These are phyloP conservation scores for Aspergillus haitiensis DNA, from an alignment of 495 filamentous ascomycete species.

Conservation along the genomic window DNA sequence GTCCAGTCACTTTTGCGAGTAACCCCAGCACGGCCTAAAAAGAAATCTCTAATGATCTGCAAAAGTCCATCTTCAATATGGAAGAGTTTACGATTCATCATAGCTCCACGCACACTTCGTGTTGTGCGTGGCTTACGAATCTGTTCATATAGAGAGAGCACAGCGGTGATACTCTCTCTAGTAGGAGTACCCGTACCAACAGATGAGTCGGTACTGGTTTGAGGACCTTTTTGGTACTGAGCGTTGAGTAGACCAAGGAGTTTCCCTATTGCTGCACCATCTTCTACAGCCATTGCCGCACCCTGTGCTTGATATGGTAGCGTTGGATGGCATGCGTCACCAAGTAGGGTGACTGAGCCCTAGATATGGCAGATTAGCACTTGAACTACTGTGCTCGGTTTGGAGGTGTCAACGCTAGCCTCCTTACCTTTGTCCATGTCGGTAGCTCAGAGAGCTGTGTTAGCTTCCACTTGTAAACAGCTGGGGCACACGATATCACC, in stretches of 20 bases:
- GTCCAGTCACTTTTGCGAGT: constrained; percentile 28
- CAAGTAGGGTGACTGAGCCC: constrained; percentile 54
- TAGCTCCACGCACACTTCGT: constrained; percentile 46
- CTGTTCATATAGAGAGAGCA: constrained; percentile 55
- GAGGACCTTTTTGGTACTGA: neutral
- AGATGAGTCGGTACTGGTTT: neutral
- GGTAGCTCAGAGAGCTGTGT: constrained; percentile 50
- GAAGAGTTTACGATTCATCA: constrained; percentile 49
- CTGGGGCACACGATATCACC: constrained; percentile 22
- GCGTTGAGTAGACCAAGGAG: constrained; percentile 30
- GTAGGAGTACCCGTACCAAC: neutral
- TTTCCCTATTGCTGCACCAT: constrained; percentile 43
- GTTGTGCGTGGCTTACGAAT: constrained; percentile 57
- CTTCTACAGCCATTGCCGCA: constrained; percentile 43
- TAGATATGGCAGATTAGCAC: constrained; percentile 6
- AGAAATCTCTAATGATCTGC: constrained; percentile 44
- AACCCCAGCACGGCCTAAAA: constrained; percentile 19
- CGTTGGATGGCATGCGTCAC: constrained; percentile 60
- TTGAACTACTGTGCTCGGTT: neutral
- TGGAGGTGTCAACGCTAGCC: constrained; percentile 14
- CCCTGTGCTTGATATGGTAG: constrained; percentile 57
- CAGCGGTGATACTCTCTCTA: constrained; percentile 33
- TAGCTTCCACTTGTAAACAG: constrained; percentile 56
- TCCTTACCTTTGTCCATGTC: constrained; percentile 40
- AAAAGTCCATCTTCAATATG: constrained; percentile 54